Evolutionary conservation across 495 filamentous ascomycete genomes (phyloP).

Genomic region (Aspergillus incahuasiensis): DNA sequence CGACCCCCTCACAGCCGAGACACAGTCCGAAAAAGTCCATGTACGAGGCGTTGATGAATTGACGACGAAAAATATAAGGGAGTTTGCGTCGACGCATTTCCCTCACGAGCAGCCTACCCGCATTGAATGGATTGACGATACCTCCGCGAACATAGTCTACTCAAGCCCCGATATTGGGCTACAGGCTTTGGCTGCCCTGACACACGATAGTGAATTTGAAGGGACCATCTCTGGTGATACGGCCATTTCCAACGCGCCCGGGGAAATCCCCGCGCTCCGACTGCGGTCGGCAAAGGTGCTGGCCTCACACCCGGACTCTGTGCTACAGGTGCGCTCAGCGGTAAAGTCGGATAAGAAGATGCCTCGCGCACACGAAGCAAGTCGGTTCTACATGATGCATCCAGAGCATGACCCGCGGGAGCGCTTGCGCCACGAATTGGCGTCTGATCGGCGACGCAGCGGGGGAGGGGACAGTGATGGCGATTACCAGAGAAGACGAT

Average conservation of each 20-base stretch:
- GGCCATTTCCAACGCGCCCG: slow-evolving; percentile 1
- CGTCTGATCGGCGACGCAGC: slow-evolving; percentile 34
- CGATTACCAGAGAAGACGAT: slow-evolving; percentile 53
- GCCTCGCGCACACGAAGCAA: slow-evolving; percentile 67
- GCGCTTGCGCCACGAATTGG: slow-evolving; percentile 48
- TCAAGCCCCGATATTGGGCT: slow-evolving; percentile 61
- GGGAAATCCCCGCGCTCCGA: slow-evolving; percentile 40
- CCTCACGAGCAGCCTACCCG: slow-evolving; percentile 46
- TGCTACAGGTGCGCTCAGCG: slow-evolving; percentile 68
- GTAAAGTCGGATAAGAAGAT: slow-evolving; percentile 73
- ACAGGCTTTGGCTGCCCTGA: slow-evolving; percentile 65
- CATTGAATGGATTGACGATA: slow-evolving; percentile 95
- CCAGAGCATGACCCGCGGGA: slow-evolving; percentile 84
- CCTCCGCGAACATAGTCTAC: slow-evolving; percentile 82
- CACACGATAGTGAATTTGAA: slow-evolving; percentile 35
- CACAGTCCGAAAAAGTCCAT: slow-evolving; percentile 62
- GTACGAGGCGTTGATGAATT: slow-evolving; percentile 78
- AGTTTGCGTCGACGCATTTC: slow-evolving; percentile 64
- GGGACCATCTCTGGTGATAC: slow-evolving; percentile 6
- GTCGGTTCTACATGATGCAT: slow-evolving; percentile 86
- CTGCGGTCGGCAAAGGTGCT: slow-evolving; percentile 61
- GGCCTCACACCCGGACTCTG: slow-evolving; percentile 60
- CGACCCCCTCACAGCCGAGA: slow-evolving; percentile 31
- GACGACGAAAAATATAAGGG: slow-evolving; percentile 68
- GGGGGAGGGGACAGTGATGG: slow-evolving; percentile 57